These are phyloP conservation scores for Sarocladium strictum DNA, from an alignment of 2,329 filamentous ascomycete genomes.

Conservation along the genomic window DNA sequence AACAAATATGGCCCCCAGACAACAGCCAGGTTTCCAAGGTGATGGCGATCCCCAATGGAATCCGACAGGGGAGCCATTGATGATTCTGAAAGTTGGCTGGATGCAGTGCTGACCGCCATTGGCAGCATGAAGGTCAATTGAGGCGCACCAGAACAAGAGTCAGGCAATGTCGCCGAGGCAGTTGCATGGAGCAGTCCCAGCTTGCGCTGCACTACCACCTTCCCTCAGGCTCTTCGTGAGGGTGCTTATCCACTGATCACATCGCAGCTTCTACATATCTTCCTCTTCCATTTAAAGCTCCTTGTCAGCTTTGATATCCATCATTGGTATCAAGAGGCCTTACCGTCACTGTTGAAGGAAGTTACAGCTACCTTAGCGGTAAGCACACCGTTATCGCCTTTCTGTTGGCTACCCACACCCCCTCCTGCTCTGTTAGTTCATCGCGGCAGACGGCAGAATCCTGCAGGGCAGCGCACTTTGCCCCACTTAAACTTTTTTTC, in stretches of 20 bases:
- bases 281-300: too few species aligned
- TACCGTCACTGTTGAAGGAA: too few species aligned
- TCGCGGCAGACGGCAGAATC: constrained; percentile 8
- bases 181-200: not conserved
- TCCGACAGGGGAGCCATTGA: not conserved
- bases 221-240: not conserved
- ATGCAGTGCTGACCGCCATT: not conserved
- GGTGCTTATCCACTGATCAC: not conserved
- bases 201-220: not conserved
- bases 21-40: constrained; percentile 1
- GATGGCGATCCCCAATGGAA: not conserved
- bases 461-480: not conserved
- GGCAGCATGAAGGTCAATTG: not conserved
- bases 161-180: not conserved
- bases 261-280: not conserved
- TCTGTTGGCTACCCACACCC: not conserved
- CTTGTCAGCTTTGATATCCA: too few species aligned
- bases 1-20: constrained; percentile 4
- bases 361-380: too few species aligned
- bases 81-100: not conserved
- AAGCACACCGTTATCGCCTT: too few species aligned
- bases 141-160: not conserved
- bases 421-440: not conserved
- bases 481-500: constrained; percentile 9
- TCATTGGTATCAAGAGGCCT: too few species aligned